phyloP scores from a whole-genome alignment of 2,329 filamentous ascomycete species.

The Zopfia rhizophila region DNA sequence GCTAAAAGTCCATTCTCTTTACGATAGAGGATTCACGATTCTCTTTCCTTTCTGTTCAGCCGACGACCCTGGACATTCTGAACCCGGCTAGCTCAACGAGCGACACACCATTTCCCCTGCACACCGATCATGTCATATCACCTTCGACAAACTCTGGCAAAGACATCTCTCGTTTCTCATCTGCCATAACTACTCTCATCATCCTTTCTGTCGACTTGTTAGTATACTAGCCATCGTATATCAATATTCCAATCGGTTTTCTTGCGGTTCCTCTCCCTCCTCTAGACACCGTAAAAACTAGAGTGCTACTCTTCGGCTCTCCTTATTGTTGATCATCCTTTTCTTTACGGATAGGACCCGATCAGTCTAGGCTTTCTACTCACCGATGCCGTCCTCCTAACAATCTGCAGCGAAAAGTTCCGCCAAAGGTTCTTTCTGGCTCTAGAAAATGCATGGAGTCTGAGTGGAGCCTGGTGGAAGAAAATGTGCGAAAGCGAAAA shows the following conservation, averaged over 20 bases:
- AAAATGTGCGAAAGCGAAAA: conserved; percentile 20
- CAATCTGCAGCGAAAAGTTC: conserved; percentile 5
- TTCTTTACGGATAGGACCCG: conserved; percentile 29
- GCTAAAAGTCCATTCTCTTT: conserved; percentile 35
- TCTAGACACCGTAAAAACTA: conserved; percentile 26
- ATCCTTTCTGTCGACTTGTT: conserved; percentile 4
- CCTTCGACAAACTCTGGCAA: conserved; percentile 6
- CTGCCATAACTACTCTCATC: neutral
- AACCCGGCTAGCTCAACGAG: conserved; percentile 23
- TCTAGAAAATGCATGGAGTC: conserved; percentile 8
- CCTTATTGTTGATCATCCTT: conserved; percentile 45
- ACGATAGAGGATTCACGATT: conserved; percentile 29
- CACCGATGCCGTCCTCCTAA: neutral
- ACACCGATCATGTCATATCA: too few species aligned
- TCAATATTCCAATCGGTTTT: conserved; percentile 13
- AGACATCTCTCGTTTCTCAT: conserved; percentile 14
- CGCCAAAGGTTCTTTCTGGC: conserved; percentile 1
- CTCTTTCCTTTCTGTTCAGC: conserved; percentile 19
- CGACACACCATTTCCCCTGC: neutral
- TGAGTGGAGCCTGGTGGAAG: conserved; percentile 30
- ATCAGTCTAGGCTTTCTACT: conserved; percentile 38
- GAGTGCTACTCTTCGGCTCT: conserved; percentile 39
- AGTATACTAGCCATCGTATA: conserved; percentile 9
- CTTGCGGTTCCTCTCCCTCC: conserved; percentile 36
- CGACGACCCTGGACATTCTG: conserved; percentile 21